A percentile compares a stretch with the other conserved stretches of the same genome.
phyloP scores from a whole-genome alignment of 257 asterid genomes.

The Henckelia pumila region DNA sequence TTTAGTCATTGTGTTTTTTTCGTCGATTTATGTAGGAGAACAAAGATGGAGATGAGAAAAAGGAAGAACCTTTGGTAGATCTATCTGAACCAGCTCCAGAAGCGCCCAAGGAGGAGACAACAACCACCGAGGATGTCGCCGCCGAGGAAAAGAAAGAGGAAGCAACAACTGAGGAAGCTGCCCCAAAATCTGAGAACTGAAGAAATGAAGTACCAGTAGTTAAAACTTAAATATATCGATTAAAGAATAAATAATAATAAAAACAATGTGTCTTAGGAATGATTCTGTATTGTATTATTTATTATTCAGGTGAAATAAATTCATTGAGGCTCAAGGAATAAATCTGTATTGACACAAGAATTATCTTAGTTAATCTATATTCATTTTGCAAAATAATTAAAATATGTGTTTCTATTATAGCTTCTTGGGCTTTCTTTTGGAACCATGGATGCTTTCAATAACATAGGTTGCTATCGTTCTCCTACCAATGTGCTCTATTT shows the following conservation, averaged over 20 bases:
- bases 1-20: background rate
- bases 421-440: background rate
- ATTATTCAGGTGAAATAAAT: constrained; percentile 8
- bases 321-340: constrained; percentile 32
- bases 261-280: constrained; percentile 12
- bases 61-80: background rate
- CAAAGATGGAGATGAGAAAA: background rate
- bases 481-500: background rate
- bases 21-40: background rate
- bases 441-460: background rate
- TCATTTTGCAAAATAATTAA: too few species aligned
- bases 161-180: constrained; percentile 21
- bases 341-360: background rate
- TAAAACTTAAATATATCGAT: background rate
- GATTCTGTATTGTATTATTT: constrained; percentile 3
- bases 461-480: background rate
- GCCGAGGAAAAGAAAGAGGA: constrained; percentile 34
- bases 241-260: too few species aligned
- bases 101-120: constrained; percentile 45
- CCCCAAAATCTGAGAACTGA: constrained; percentile 16
- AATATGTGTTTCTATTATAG: too few species aligned
- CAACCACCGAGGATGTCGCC: constrained; percentile 19
- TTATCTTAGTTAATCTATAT: background rate
- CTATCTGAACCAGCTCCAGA: constrained; percentile 35
- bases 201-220: constrained; percentile 12